Conservation (phyloP, 257 asterid species). For the Knoxia roxburghii region DNA sequence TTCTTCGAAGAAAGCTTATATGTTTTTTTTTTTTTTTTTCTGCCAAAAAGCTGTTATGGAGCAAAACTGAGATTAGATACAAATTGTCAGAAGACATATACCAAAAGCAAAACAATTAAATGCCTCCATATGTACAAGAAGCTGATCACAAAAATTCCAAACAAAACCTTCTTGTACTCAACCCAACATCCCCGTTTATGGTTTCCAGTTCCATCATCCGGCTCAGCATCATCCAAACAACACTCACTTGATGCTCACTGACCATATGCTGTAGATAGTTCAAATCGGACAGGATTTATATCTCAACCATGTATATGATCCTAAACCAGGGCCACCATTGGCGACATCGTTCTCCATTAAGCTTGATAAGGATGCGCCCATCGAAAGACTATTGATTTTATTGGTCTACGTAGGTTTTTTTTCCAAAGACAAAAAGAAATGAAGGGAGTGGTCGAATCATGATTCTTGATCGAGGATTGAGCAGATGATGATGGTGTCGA, state of each 20-base stretch:
- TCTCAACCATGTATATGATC: slow-evolving; percentile 97
- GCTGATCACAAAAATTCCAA: slow-evolving; percentile 26
- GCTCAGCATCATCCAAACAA: too few species aligned
- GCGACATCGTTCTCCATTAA: slow-evolving; percentile 65
- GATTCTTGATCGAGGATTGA: neutral
- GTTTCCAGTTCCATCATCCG: too few species aligned
- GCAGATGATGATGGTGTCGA: slow-evolving; percentile 3
- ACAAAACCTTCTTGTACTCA: slow-evolving; percentile 43
- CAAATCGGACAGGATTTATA: slow-evolving; percentile 74
- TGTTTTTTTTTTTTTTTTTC: too few species aligned
- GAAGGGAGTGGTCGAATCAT: slow-evolving; percentile 11
- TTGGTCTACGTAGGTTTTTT: too few species aligned
- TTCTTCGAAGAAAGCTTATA: too few species aligned
- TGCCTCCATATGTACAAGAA: slow-evolving; percentile 17
- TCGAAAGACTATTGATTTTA: slow-evolving; percentile 15
- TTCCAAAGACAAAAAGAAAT: neutral
- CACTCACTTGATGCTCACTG: slow-evolving; percentile 70
- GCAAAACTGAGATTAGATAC: too few species aligned
- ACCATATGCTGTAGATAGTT: slow-evolving; percentile 76
- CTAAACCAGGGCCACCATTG: slow-evolving; percentile 68
- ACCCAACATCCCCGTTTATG: slow-evolving; percentile 89
- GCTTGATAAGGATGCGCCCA: slow-evolving; percentile 93
- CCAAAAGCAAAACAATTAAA: slow-evolving; percentile 32
- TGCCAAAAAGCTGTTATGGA: too few species aligned
- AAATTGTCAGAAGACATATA: slow-evolving; percentile 34